Conservation (phyloP, 2,329 filamentous ascomycete species). For the Fusarium protoensiforme region DNA sequence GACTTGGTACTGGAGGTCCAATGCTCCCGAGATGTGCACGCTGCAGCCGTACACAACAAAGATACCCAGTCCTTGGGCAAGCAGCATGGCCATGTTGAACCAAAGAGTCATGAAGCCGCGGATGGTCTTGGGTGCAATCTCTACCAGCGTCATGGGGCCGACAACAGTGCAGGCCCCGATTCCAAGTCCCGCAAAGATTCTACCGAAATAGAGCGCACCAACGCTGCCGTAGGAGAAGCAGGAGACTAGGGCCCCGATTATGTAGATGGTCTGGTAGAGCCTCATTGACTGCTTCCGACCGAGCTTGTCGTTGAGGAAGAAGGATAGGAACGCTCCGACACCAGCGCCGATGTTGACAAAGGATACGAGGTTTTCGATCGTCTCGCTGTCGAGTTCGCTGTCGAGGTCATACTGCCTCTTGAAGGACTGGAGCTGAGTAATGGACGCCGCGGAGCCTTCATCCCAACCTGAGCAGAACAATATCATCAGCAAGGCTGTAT, state of each 20-base stretch:
- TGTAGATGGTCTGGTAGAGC: neutral
- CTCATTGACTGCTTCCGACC: neutral
- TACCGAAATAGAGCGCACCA: constrained; percentile 19
- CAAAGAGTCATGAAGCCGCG: constrained; percentile 31
- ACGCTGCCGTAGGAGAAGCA: neutral
- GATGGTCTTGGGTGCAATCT: constrained; percentile 28
- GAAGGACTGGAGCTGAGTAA: neutral
- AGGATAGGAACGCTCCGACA: constrained; percentile 3
- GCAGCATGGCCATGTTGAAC: constrained; percentile 26
- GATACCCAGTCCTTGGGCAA: constrained; percentile 23
- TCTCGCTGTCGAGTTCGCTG: neutral
- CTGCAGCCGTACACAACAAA: constrained; percentile 31
- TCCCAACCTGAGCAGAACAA: neutral
- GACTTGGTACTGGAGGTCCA: constrained; percentile 24
- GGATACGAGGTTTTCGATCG: constrained; percentile 3
- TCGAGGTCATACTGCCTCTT: neutral
- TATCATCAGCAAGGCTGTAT: too few species aligned
- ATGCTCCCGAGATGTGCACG: constrained; percentile 12
- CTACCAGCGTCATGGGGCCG: constrained; percentile 26
- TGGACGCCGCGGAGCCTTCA: neutral
- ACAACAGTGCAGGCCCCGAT: constrained; percentile 31
- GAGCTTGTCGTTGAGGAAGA: constrained; percentile 6
- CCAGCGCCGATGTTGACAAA: constrained; percentile 11
- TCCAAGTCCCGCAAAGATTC: constrained; percentile 30
- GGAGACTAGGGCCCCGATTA: neutral